Evolutionary conservation across 805 yeast species (phyloP).

Genomic region (Candida germanica): DNA sequence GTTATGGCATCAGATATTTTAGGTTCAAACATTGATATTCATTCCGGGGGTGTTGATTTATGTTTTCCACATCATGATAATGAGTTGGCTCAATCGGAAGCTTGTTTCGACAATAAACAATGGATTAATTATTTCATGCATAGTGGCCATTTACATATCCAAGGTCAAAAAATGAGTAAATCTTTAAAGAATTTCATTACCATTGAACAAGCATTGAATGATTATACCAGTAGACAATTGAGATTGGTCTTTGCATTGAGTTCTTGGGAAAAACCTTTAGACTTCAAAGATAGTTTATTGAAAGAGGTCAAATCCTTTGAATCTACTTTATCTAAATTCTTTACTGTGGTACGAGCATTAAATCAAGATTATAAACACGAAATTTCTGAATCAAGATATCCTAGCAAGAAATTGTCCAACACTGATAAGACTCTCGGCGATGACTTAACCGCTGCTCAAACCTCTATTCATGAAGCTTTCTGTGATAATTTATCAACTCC

Average conservation of each 20-base stretch:
- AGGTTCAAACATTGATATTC: slow-evolving; percentile 86
- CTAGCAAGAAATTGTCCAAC: slow-evolving; percentile 59
- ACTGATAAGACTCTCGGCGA: slow-evolving; percentile 55
- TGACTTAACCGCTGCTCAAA: slow-evolving; percentile 50
- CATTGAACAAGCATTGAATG: slow-evolving; percentile 79
- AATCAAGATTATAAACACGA: slow-evolving; percentile 59
- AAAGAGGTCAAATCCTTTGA: slow-evolving; percentile 77
- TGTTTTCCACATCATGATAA: slow-evolving; percentile 99
- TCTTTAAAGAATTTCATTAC: slow-evolving; percentile 93
- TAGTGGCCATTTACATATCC: slow-evolving; percentile 96
- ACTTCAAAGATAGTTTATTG: slow-evolving; percentile 80
- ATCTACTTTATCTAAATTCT: slow-evolving; percentile 73
- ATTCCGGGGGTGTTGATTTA: slow-evolving; percentile 94
- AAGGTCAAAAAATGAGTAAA: slow-evolving; percentile 98
- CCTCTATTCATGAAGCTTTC: slow-evolving; percentile 68
- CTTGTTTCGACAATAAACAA: slow-evolving; percentile 81
- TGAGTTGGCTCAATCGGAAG: slow-evolving; percentile 96
- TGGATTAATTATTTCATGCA: slow-evolving; percentile 98
- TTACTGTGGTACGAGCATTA: slow-evolving; percentile 82
- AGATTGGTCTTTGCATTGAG: slow-evolving; percentile 87
- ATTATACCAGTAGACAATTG: slow-evolving; percentile 74
- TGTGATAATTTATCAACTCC: slow-evolving; percentile 89
- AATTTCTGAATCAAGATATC: slow-evolving; percentile 36
- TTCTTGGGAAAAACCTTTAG: slow-evolving; percentile 90
- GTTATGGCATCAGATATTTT: slow-evolving; percentile 94